phyloP scores from a whole-genome alignment of 169 alveolate genomes.

The Plasmodium billcollinsi region DNA sequence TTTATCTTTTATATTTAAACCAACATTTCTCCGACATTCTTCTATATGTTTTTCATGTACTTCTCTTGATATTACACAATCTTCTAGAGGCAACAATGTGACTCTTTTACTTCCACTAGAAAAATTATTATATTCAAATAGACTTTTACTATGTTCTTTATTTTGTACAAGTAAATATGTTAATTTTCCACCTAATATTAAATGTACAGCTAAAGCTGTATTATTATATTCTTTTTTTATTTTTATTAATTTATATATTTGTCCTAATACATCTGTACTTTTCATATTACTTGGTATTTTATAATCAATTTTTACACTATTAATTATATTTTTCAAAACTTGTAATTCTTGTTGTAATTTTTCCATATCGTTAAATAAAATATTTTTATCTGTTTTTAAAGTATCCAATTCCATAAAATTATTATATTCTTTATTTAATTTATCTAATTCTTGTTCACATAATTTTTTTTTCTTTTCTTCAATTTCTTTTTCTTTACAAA shows the following conservation, averaged over 20 bases:
- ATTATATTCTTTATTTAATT: conserved; percentile 60
- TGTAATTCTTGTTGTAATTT: conserved; percentile 39
- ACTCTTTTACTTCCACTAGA: conserved; percentile 75
- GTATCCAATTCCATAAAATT: conserved; percentile 59
- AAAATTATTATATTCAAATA: conserved; percentile 81
- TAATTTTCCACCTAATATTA: conserved; percentile 80
- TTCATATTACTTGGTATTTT: conserved; percentile 49
- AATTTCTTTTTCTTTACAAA: conserved; percentile 78
- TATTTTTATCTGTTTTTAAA: conserved; percentile 69
- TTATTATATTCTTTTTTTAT: conserved; percentile 76
- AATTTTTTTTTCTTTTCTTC: conserved; percentile 72
- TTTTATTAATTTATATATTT: conserved; percentile 79
- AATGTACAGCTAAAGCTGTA: conserved; percentile 82
- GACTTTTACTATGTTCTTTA: conserved; percentile 78
- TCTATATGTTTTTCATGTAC: conserved; percentile 73
- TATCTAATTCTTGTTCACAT: conserved; percentile 76
- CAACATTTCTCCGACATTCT: conserved; percentile 77
- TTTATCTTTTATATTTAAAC: conserved; percentile 61
- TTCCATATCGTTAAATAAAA: conserved; percentile 69
- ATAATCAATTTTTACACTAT: conserved; percentile 42
- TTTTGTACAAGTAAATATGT: conserved; percentile 80
- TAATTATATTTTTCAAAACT: conserved; percentile 42
- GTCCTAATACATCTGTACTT: conserved; percentile 78
- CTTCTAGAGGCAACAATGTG: conserved; percentile 84
- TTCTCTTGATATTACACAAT: conserved; percentile 77